A percentile compares a stretch with the other conserved stretches of the same genome.
phyloP scores from a whole-genome alignment of 768 basidiomycete genomes.

The Leucosporidium yakuticum region DNA sequence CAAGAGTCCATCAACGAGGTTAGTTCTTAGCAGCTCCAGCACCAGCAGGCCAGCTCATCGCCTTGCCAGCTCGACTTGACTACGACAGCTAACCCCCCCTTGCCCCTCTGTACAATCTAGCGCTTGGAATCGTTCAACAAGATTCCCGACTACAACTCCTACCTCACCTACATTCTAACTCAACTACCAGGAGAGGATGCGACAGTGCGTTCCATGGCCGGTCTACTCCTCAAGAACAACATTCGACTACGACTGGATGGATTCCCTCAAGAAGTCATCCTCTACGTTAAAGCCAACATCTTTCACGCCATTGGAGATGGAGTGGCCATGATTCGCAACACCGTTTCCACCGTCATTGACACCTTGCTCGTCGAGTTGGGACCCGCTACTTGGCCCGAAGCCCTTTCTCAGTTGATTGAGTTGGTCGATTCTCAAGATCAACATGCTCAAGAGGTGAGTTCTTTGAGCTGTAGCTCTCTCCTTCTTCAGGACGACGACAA shows the following conservation, averaged over 20 bases:
- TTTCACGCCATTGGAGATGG: constrained; percentile 69
- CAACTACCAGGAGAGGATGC: constrained; percentile 74
- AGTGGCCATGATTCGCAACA: constrained; percentile 83
- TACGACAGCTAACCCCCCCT: not conserved
- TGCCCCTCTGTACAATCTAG: constrained; percentile 33
- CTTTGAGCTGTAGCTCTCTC: not conserved
- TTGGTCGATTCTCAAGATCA: constrained; percentile 69
- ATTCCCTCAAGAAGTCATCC: constrained; percentile 56
- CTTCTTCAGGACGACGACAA: not conserved
- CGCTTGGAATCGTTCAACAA: constrained; percentile 44
- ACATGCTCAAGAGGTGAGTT: constrained; percentile 75
- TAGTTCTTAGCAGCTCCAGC: not conserved
- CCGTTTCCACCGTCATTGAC: constrained; percentile 87
- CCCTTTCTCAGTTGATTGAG: constrained; percentile 73
- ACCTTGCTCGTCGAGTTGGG: constrained; percentile 80
- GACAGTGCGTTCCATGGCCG: constrained; percentile 89
- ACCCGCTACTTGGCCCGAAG: constrained; percentile 92
- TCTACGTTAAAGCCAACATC: constrained; percentile 63
- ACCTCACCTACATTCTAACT: constrained; percentile 89
- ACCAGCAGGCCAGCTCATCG: not conserved
- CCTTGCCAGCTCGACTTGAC: not conserved
- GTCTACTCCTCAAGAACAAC: constrained; percentile 95
- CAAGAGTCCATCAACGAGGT: constrained; percentile 34
- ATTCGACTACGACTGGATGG: constrained; percentile 67
- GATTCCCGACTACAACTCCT: constrained; percentile 44